Evolutionary conservation across 2,329 filamentous ascomycete genomes (phyloP), one percentile per base, ranked within the genome.

Genomic region (Fusarium concolor): DNA sequence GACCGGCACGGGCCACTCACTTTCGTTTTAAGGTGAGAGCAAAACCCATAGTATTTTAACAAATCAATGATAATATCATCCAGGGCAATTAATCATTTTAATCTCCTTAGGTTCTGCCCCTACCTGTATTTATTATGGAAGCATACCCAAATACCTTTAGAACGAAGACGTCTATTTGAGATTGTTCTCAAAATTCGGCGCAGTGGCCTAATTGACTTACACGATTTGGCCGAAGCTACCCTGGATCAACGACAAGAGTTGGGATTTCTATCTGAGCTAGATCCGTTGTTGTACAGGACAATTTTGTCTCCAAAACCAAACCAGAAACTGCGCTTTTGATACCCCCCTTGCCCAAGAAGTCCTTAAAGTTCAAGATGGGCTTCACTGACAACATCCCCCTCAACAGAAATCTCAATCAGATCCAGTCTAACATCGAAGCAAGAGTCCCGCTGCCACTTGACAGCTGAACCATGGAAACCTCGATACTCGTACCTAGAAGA

Each of bases 401-500:
- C 8, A n/a, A 9, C 2, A 31, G 5, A 44, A n/a, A 2, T n/a
- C 4, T 24, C 11, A 31, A 9, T 3, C 17, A 8, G 20, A 29
- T 2, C n/a, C 3, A 7, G 7, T 14, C 14, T 14, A 43, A 26
- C 47, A 51, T 6, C 28, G 8, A 4, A 29, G 10, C 26, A 51
- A 22, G 5, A 22, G 6, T 22, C 11, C 4, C 2, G 15, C 15
- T 31, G 49, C 6, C 37, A 44, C 49, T 31, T 31, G 49, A 47
- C 44, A n/a, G 3, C 20, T 1, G 6, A 38, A 6, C 9, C 26
- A 60, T 5, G 22, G 22, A 24, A 24, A 4, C 10, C 6, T 22
- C 10, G 29, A 1, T 26, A 39, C 15, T 44, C 37, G 20, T 1
- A 17, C 20, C 7, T 24, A 70, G 5, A 72, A 66, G 35, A 75